Conservation (phyloP, 2,329 filamentous ascomycete genomes). For the Trichothecium sympodiale region DNA sequence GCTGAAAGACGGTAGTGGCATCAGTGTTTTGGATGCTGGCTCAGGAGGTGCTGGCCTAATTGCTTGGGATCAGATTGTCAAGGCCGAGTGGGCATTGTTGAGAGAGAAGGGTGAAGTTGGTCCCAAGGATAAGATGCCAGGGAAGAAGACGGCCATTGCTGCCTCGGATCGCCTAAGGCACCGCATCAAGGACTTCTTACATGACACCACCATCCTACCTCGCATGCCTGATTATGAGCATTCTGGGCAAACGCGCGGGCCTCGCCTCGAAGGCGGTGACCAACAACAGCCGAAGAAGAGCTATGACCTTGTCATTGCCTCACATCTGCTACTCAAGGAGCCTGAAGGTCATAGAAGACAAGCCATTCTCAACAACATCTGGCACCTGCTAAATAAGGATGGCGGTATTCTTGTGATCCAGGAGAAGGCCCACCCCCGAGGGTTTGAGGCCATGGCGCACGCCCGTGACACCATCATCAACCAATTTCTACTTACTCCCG, state of each 20-base stretch:
- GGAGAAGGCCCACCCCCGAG: constrained; percentile 83
- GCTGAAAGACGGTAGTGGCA: constrained; percentile 42
- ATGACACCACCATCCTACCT: constrained; percentile 87
- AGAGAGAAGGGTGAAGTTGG: constrained; percentile 33
- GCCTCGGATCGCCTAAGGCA: constrained; percentile 65
- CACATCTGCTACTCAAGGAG: constrained; percentile 68
- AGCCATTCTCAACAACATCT: constrained; percentile 74
- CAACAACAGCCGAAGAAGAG: constrained; percentile 55
- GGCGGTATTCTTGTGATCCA: constrained; percentile 80
- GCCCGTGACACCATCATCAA: constrained; percentile 71
- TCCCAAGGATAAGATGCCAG: constrained; percentile 37
- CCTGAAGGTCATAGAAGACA: constrained; percentile 69
- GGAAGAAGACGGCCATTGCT: constrained; percentile 71
- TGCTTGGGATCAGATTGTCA: constrained; percentile 67
- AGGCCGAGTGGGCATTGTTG: constrained; percentile 71
- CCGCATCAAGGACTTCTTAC: constrained; percentile 63
- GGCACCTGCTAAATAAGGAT: constrained; percentile 72
- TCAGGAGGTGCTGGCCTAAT: constrained; percentile 61
- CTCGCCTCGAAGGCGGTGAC: constrained; percentile 46
- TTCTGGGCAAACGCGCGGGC: constrained; percentile 45
- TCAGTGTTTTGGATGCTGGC: constrained; percentile 64
- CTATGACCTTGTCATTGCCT: constrained; percentile 84
- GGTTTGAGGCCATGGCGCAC: constrained; percentile 84
- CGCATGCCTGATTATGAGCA: constrained; percentile 80
- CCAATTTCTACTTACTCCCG: constrained; percentile 51